Evolutionary conservation across 1,139 yeast species (phyloP), one percentile per base, ranked within the genome.

Genomic region (Yamadazyma trypodendri): DNA sequence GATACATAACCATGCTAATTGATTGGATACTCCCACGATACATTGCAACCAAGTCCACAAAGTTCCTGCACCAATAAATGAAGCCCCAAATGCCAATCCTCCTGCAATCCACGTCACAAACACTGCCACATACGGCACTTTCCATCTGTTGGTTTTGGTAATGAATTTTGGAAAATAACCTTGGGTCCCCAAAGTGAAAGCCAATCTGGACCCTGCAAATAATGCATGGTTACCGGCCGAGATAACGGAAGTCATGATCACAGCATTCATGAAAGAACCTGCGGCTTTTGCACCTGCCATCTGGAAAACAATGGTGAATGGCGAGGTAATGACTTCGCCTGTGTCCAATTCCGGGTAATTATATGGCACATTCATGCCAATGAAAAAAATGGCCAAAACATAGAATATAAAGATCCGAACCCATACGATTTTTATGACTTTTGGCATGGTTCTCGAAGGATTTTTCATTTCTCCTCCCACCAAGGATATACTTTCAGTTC

Each of bases 391-490:
- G 23, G 73, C 62, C 45, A 66, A 58, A 18, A 68, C 46, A 45
- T 68, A 68, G 46, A 68, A 68, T 14, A 68, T 50, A 35, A 66
- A 43, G 31, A 68, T 66, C 43, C 74, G 70, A 68, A 75, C 74
- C 52, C 81, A 80, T 6, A 79, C 84, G 3, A 79, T 73, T 43
- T 68, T 72, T 37, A 81, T 71, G 21, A 79, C 78, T 43, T 69
- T 71, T 18, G 83, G 84, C 49, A 81, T 77, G 24, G 73, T 70
- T 45, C 73, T 65, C 2, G 67, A 57, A 1, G 88, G 88, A 51
- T 78, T 77, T 44, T 67, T 65, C 25, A 81, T 74, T 57, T 81
- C 86, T 22, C 84, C 88, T 7, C 84, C 82, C 3, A 87, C 79
- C 44, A 81, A 66, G 14, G 83, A 75, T 36, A 81, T 73, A 7